These are phyloP conservation scores for Kernera saxatilis DNA, from an alignment of 345 rosid genomes.

Conservation along the genomic window DNA sequence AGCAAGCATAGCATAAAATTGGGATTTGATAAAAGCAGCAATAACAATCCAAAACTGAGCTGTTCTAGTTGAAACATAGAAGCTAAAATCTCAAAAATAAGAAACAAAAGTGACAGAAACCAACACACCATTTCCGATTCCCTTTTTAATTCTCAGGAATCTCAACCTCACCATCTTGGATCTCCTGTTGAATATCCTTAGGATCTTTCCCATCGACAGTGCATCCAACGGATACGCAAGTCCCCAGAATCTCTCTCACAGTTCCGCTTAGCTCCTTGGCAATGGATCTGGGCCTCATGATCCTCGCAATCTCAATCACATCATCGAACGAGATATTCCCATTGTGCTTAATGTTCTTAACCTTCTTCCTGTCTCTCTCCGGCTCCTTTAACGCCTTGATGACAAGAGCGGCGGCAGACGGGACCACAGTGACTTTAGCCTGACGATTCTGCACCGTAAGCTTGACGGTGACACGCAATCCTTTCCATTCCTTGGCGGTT, in stretches of 20 bases:
- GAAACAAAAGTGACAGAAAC: slow-evolving; percentile 2
- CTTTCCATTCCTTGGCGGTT: slow-evolving; percentile 62
- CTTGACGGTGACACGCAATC: slow-evolving; percentile 69
- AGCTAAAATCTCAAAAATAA: slow-evolving; percentile 16
- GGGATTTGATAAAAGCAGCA: background rate
- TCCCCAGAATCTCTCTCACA: slow-evolving; percentile 70
- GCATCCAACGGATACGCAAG: slow-evolving; percentile 74
- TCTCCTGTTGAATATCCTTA: slow-evolving; percentile 61
- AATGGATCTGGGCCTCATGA: slow-evolving; percentile 67
- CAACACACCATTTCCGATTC: background rate
- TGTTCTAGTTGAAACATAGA: slow-evolving; percentile 1
- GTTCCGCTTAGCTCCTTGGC: slow-evolving; percentile 61
- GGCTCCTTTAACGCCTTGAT: slow-evolving; percentile 81
- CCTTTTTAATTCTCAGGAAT: slow-evolving; percentile 41
- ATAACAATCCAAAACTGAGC: slow-evolving; percentile 36
- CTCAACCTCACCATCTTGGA: slow-evolving; percentile 53
- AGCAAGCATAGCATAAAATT: background rate
- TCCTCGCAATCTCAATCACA: slow-evolving; percentile 66
- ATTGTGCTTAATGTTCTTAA: slow-evolving; percentile 62
- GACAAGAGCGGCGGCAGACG: slow-evolving; percentile 73
- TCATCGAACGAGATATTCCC: slow-evolving; percentile 63
- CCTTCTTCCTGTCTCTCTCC: slow-evolving; percentile 75
- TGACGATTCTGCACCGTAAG: slow-evolving; percentile 84
- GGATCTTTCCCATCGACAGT: slow-evolving; percentile 74
- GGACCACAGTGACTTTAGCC: slow-evolving; percentile 73